Evolutionary conservation across 345 rosid genomes (phyloP), one percentile per base, ranked within the genome.

Genomic region (Melastoma malabathricum): DNA sequence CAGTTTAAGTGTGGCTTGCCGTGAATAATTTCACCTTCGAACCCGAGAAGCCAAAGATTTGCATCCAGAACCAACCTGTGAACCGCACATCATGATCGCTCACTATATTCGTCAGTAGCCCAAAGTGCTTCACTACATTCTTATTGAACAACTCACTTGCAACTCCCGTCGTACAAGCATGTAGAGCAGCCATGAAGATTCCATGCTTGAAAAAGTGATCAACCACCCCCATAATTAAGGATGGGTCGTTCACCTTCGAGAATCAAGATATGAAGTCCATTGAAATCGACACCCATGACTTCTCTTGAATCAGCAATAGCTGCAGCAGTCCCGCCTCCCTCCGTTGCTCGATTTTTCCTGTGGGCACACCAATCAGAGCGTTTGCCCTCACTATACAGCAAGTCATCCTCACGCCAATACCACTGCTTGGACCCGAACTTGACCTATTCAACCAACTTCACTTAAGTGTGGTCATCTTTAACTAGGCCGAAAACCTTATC

Each of bases 71-170:
- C 2, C 12, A 6, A 0, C 57, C 3, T 4, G 43, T 51, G 13
- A 51, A 54, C 2, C 0, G 47, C 12, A 27, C n/a, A 12, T 54
- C 27, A 2, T 14, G 10, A 5, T 54, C 34, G 2, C 53, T 50
- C 53, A 25, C 38, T 2, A 50, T 50, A 14, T 2, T 1, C 23
- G 3, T 4, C 18, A 18, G 38, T 1, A 52, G 44, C 1, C 18
- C 44, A 7, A 13, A 52, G 5, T 52, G 38, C 43, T 52, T 52
- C 13, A 52, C 55, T 1, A 52, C 55, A n/a, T 31, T 43, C 2
- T 2, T 47, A 9, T 6, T 13, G 43, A 52, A 34, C 3, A 52
- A 43, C 3, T n/a, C 13, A 0, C 44, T n/a, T 4, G 43, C 55
- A 2, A 27, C 22, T 18, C 16, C 50, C 13, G 0, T 2, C 9